Evolutionary conservation across 2,329 filamentous ascomycete genomes (phyloP), one percentile per base, ranked within the genome.

Genomic region (Fusarium brachygibbosum): DNA sequence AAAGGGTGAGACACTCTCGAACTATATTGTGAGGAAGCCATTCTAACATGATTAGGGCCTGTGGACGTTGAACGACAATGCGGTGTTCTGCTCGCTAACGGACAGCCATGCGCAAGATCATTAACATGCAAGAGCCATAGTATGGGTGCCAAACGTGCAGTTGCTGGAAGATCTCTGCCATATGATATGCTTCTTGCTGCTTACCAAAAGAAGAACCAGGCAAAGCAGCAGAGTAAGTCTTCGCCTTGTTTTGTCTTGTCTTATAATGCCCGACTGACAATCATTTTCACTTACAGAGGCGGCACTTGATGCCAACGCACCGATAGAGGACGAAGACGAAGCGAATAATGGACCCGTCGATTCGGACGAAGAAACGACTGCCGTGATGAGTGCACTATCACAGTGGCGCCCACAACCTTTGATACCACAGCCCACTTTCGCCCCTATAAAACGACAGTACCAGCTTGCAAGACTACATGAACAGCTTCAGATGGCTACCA

Each of bases 151-250:
- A 98, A 98, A 80, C 87, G 94, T 72, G 91, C 92, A 1, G 94
- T 98, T 5, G 91, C 93, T 7, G 94, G 94, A 1, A 87, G 94
- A 65, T 96, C 92, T 44, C 82, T 97, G 63, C 94, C 94, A 2
- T 98, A 98, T 76, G 94, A 97, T 79, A 96, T 97, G 91, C 83
- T 98, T 38, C 85, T 98, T 37, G 90, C 92, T 16, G 91, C 91
- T 10, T 96, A 96, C 76, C 93, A 96, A 79, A 98, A 98, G 86
- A 98, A 98, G 85, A 99, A 99, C 75, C 96, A 98, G 79, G 96
- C 96, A 23, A 97, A 97, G 76, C 93, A 97, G 82, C 96, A 98
- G 80, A 97, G 93, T 94, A 85, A 82, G 91, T 86, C 42, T 38
- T 55, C 17, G 38, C 25, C 17, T 35, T n/a, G 6, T 19, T 5